Percentiles rank a stretch among this genome's conserved stretches.
phyloP scores from a whole-genome alignment of 805 yeast species.

The Candida broadrunensis region DNA sequence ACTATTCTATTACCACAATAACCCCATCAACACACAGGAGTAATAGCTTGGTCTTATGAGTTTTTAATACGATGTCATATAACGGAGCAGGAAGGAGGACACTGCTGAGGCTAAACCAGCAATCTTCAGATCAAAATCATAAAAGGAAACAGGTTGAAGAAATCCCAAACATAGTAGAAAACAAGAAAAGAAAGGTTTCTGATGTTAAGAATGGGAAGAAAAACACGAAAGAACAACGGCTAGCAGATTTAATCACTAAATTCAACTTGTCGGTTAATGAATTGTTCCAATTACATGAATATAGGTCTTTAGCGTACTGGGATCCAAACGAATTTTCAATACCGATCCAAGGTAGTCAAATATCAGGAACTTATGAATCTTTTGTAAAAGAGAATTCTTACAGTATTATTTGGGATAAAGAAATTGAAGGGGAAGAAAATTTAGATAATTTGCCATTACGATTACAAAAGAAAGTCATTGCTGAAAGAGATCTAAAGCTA shows the following conservation, averaged over 20 bases:
- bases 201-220: neutral
- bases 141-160: neutral
- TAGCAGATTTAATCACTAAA: constrained; percentile 43
- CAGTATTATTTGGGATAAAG: constrained; percentile 32
- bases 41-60: too few species aligned
- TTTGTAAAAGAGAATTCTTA: constrained; percentile 24
- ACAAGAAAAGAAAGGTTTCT: constrained; percentile 19
- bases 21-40: neutral
- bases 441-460: constrained; percentile 35
- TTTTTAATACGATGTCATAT: neutral
- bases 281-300: constrained; percentile 60
- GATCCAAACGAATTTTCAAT: constrained; percentile 47
- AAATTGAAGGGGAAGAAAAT: constrained; percentile 16
- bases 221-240: constrained; percentile 12
- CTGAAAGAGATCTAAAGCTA: constrained; percentile 29
- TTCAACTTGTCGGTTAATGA: constrained; percentile 55
- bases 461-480: constrained; percentile 35
- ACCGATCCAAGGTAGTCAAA: constrained; percentile 13
- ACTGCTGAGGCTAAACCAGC: neutral
- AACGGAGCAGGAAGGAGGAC: neutral
- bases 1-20: neutral
- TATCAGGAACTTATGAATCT: constrained; percentile 31
- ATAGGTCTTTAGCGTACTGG: constrained; percentile 59
- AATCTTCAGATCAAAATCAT: neutral
- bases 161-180: constrained; percentile 1